Evolutionary conservation across 2,329 filamentous ascomycete species (phyloP), one percentile per base, ranked within the genome.

Genomic region (Ambrosiella cleistominuta): DNA sequence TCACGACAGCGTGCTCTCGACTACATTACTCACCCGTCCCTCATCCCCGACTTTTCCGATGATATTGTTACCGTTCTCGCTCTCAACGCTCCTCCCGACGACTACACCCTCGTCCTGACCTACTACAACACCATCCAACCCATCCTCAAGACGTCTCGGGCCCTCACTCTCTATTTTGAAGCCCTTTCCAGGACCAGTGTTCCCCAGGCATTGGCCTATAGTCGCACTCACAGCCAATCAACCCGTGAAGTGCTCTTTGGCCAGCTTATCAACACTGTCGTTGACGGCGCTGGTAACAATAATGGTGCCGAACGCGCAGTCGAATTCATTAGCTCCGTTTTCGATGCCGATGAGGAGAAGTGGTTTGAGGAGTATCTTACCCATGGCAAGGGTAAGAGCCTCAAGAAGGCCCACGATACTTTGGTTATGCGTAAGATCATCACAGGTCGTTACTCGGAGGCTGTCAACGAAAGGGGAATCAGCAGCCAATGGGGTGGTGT

Each of bases 81-180:
- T 56, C 76, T 78, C 42, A 76, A 81, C 62, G 75, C 81, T 19
- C 70, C 77, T 42, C 71, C 75, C 47, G 71, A 76, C 59, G 82
- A 88, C 66, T 78, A 80, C 64, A 76, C 72, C 35, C 74, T 90
- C 1, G 78, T 86, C 0, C 75, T 93, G 36, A 83, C 86, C 9
- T 94, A 93, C 70, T 93, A 86, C 70, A 77, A 89, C 63, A 80
- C 83, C 11, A 82, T 85, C 0, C 82, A 82, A 63, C 88, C 88
- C 1, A 79, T 84, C 17, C 72, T 95, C n/a, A 79, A 79, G 63
- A 79, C 75, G 0, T 72, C 77, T 1, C 72, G 75, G 36, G 80
- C 85, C 0, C 74, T 87, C 8, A 75, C 79, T 60, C 74, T 82
- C 7, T 80, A 90, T 39, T 89, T 88, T 64, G 75, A 78, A 47